Base-by-base conservation (phyloP, 2,329 filamentous ascomycete species). In the Diaporthe citriasiana region DNA sequence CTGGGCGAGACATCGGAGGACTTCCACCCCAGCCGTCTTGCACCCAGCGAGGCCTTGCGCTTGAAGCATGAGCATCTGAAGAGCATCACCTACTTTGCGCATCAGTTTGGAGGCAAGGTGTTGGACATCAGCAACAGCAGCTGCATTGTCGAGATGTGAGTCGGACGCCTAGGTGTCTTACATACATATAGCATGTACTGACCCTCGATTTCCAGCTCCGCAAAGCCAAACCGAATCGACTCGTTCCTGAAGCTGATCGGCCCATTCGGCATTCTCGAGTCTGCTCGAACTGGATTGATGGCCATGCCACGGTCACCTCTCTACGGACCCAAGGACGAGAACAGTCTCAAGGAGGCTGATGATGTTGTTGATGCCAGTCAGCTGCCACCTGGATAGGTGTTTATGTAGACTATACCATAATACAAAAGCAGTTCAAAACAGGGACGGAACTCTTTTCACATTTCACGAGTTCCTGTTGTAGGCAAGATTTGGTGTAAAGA, bases 41-140 rank as follows among this genome's bases (percentile, higher is more conserved):
- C 94, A 66, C 90, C 92, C 72, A 97, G 94, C 80, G 93, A 99
- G 86, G 97, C 96, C 22, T 87, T 99, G 80, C 91, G 97, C 81
- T 94, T 98, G 85, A 99, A 99, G 89, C 95, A 98, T 83, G 95
- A 98, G 87, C 97, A 99, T 87, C 85, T 99, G 79, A 94, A 96
- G 87, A 95, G 94, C 73, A 98, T 99, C 81, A 99, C 97, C 73
- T 97, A 97, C 84, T 92, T 99, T 82, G 93, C 96, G 25, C 97
- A 99, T 86, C 97, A 99, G 81, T 99, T 99, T 80, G 95, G 95
- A 73, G 97, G 97, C 77, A 99, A 99, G 87, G 94, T 99, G 35
- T 85, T 99, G 79, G 97, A 99, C 84, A 98, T 99, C 80, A 98
- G 95, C 88, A 98, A 94, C 70, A 98, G 94, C 85, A 98, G 97